Percentiles rank a stretch among this genome's conserved stretches.
phyloP scores from a whole-genome alignment of 2,329 filamentous ascomycete species.

The Diaporthe longicolla region DNA sequence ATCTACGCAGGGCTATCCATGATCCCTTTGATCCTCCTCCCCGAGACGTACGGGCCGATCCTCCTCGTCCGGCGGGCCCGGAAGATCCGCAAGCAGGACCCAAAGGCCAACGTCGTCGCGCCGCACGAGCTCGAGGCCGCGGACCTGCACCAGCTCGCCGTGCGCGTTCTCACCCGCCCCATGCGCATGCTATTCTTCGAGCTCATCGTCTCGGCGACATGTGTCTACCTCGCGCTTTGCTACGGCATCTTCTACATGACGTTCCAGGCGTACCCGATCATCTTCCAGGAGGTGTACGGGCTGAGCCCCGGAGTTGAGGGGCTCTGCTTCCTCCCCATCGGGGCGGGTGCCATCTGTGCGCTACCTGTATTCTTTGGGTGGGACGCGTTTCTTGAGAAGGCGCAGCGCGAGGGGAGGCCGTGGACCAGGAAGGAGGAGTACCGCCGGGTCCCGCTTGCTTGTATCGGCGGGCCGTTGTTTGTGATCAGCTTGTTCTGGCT shows the following conservation, averaged over 20 bases:
- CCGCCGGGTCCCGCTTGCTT: constrained; percentile 79
- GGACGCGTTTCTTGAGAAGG: constrained; percentile 71
- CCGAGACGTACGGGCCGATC: constrained; percentile 74
- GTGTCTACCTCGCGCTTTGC: constrained; percentile 78
- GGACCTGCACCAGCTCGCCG: constrained; percentile 70
- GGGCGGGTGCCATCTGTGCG: constrained; percentile 71
- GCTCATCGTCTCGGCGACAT: constrained; percentile 79
- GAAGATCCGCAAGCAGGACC: constrained; percentile 69
- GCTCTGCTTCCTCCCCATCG: constrained; percentile 78
- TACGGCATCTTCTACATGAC: constrained; percentile 80
- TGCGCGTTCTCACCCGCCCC: constrained; percentile 79
- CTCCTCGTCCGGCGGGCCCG: constrained; percentile 70
- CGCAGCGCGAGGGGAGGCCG: constrained; percentile 60
- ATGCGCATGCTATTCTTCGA: constrained; percentile 80
- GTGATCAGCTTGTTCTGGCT: constrained; percentile 72
- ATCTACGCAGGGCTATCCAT: constrained; percentile 76
- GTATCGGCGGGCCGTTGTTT: constrained; percentile 76
- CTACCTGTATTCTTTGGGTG: constrained; percentile 75
- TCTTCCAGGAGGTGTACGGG: constrained; percentile 75
- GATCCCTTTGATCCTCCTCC: constrained; percentile 72
- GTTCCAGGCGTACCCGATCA: constrained; percentile 81
- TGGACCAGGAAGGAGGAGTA: constrained; percentile 77
- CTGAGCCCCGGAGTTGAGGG: constrained; percentile 76
- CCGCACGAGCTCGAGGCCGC: constrained; percentile 75
- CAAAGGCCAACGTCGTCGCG: constrained; percentile 66